Conservation (phyloP, 2,329 filamentous ascomycete genomes). For the Scopulariopsis brevicaulis region DNA sequence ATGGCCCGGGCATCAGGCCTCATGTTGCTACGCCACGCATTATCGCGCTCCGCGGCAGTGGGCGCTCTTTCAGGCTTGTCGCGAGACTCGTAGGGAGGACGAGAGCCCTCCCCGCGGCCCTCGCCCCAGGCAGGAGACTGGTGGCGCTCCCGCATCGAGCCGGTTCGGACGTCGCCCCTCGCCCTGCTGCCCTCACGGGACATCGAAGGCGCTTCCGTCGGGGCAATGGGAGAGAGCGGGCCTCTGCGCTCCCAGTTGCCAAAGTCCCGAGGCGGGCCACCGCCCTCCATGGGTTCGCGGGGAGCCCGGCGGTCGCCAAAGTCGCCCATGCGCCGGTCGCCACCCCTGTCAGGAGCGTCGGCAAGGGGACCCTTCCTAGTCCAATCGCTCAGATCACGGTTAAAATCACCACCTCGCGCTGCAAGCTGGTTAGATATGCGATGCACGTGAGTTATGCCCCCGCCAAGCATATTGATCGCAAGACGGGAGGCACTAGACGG, state of each 20-base stretch:
- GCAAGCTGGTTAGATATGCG: constrained; percentile 37
- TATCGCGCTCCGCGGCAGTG: constrained; percentile 86
- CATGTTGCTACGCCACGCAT: constrained; percentile 88
- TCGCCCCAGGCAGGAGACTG: constrained; percentile 72
- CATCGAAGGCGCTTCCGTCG: constrained; percentile 33
- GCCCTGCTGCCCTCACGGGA: constrained; percentile 45
- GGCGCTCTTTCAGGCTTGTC: constrained; percentile 54
- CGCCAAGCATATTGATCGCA: not conserved
- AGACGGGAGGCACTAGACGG: not conserved
- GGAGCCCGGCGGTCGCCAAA: constrained; percentile 51
- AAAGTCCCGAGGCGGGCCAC: constrained; percentile 71
- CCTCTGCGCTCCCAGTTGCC: constrained; percentile 93
- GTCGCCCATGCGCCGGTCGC: constrained; percentile 30
- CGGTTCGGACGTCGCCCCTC: constrained; percentile 42
- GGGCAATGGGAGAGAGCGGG: constrained; percentile 62
- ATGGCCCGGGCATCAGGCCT: constrained; percentile 60
- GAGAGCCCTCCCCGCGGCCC: constrained; percentile 62
- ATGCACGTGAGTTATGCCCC: not conserved
- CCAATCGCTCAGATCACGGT: constrained; percentile 81
- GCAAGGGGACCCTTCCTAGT: constrained; percentile 83
- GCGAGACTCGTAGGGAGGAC: constrained; percentile 66
- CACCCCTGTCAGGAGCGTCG: constrained; percentile 45
- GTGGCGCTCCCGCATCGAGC: constrained; percentile 46
- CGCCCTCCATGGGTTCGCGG: constrained; percentile 56
- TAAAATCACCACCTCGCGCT: constrained; percentile 57